Evolutionary conservation across 768 basidiomycete species (phyloP).

Genomic region (Russula griseocarnosa): DNA sequence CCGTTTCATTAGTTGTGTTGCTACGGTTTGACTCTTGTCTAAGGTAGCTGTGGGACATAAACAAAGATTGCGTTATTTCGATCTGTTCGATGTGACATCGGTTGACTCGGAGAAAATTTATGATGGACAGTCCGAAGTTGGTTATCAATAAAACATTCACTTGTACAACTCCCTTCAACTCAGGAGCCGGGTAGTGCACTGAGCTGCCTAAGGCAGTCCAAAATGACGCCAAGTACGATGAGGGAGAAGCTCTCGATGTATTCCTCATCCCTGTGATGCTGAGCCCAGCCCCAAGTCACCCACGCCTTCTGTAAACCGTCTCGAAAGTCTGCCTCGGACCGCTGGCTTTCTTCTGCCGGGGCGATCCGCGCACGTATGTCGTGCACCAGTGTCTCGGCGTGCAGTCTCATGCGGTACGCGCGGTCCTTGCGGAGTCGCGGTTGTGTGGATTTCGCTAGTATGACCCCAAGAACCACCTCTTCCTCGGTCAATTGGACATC

Average conservation of each 20-base stretch:
- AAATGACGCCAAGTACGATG: background rate
- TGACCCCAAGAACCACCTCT: constrained; percentile 73
- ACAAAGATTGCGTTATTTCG: too few species aligned
- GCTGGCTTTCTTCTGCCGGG: too few species aligned
- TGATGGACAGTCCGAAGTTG: too few species aligned
- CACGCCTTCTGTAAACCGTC: background rate
- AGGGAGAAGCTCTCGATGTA: constrained; percentile 16
- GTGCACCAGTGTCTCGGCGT: constrained; percentile 48
- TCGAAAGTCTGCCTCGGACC: background rate
- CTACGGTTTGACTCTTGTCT: too few species aligned
- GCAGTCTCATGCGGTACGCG: constrained; percentile 58
- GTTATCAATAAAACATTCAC: too few species aligned
- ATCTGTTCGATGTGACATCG: too few species aligned
- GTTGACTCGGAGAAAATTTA: too few species aligned
- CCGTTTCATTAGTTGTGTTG: too few species aligned
- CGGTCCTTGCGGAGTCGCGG: constrained; percentile 44
- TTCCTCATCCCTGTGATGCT: constrained; percentile 34
- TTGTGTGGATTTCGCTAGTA: constrained; percentile 65
- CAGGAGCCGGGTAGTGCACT: background rate
- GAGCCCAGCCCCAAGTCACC: constrained; percentile 20
- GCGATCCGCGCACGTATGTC: constrained; percentile 39
- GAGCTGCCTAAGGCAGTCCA: background rate
- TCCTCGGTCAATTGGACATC: constrained; percentile 59
- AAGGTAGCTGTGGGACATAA: too few species aligned
- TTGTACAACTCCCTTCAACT: background rate